Base-by-base conservation (phyloP, 2,329 filamentous ascomycete genomes). In the Colletotrichum eleusines region DNA sequence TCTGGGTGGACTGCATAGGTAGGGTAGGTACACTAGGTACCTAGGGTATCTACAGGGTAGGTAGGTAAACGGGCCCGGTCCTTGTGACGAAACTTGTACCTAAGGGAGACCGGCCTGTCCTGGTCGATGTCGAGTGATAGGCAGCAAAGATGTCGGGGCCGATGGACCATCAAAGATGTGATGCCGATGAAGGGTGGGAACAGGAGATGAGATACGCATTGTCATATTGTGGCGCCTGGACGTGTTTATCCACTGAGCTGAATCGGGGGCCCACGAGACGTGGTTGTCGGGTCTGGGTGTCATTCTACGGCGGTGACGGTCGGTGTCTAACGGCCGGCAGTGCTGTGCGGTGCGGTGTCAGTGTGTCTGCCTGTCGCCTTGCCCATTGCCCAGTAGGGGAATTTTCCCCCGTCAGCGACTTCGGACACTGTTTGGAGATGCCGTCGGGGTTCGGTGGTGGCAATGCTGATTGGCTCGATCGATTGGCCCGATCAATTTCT, bases 401-500 rank as follows among this genome's bases (percentile, higher is more conserved):
- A n/a, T n/a, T n/a, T n/a, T n/a, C n/a, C n/a, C n/a, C n/a, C n/a
- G 51, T 46, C 48, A 63, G 46, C 60, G 42, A 18, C 48, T 63
- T 69, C 69, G 69, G 69, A 63, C 69, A 59, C 59, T 54, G 58
- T 48, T 63, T 68, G 69, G 69, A 53, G 64, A 63, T 60, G 51
- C 64, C 64, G 69, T 63, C 69, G 69, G 69, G 51, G 51, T 68
- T 71, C 69, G 69, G 69, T 59, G 69, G 64, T 69, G 64, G 69
- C 68, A 62, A 67, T 8, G 26, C 7, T 65, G 53, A 57, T 61
- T 69, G 61, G 54, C 58, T 50, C 64, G 59, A 51, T 61, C 20
- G n/a, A n/a, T n/a, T n/a, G n/a, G n/a, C n/a, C n/a, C n/a, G n/a
- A n/a, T n/a, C n/a, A n/a, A n/a, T n/a, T n/a, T n/a, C 59, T 23